A percentile compares a stretch with the other conserved stretches of the same genome.
These are phyloP conservation scores for Trametes polyzona DNA, from an alignment of 1,284 basidiomycete species.

Conservation along the genomic window DNA sequence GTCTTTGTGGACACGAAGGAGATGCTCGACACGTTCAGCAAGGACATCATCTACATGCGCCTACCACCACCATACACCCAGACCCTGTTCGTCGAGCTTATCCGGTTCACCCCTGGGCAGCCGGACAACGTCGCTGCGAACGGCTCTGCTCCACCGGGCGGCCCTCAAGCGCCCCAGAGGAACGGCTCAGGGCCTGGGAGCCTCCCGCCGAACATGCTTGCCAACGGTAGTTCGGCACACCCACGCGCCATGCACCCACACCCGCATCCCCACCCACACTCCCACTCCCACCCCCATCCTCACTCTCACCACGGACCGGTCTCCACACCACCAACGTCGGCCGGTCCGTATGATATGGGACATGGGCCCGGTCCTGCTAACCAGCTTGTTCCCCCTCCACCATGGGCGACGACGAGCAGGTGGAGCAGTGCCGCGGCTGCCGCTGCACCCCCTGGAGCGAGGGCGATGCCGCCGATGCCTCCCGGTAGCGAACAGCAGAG, in stretches of 20 bases:
- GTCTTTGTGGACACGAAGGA: constrained; percentile 69
- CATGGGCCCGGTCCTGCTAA: constrained; percentile 24
- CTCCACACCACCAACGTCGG: constrained; percentile 33
- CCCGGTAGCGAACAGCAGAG: constrained; percentile 20
- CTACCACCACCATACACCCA: constrained; percentile 63
- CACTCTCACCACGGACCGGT: background rate
- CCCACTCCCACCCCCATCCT: constrained; percentile 15
- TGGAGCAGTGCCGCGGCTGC: constrained; percentile 38
- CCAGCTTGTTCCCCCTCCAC: constrained; percentile 59
- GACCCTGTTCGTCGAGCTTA: constrained; percentile 75
- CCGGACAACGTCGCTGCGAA: constrained; percentile 38
- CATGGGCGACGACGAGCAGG: constrained; percentile 65
- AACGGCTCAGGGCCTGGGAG: constrained; percentile 10
- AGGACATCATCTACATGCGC: constrained; percentile 69
- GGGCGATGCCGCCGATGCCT: constrained; percentile 16
- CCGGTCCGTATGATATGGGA: constrained; percentile 37
- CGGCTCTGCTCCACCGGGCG: constrained; percentile 9
- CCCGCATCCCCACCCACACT: constrained; percentile 32
- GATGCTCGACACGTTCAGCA: constrained; percentile 76
- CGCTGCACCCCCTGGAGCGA: constrained; percentile 33
- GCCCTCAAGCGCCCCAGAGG: background rate
- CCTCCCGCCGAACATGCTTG: constrained; percentile 39
- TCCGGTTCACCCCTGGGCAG: constrained; percentile 61
- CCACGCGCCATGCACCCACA: constrained; percentile 33
- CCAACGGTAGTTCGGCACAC: constrained; percentile 36